Conservation (phyloP, 2,329 filamentous ascomycete species). For the Drechslerella dactyloides region DNA sequence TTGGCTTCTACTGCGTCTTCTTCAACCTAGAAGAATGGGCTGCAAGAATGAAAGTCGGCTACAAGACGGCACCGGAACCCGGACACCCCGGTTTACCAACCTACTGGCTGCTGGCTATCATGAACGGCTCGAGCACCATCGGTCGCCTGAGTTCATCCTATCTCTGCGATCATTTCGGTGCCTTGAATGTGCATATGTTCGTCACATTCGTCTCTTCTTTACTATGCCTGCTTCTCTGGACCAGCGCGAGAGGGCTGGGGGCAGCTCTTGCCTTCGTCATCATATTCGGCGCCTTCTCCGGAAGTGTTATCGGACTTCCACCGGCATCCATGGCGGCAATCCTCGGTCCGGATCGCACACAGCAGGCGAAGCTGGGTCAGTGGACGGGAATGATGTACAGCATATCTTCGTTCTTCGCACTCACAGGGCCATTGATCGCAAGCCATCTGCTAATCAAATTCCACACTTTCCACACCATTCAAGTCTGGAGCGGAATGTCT, state of each 20-base stretch:
- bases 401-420: slow-evolving; percentile 41
- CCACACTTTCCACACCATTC: slow-evolving; percentile 30
- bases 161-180: slow-evolving; percentile 43
- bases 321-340: slow-evolving; percentile 45
- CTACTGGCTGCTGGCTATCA: slow-evolving; percentile 37
- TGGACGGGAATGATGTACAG: slow-evolving; percentile 51
- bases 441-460: slow-evolving; percentile 35
- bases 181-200: slow-evolving; percentile 32
- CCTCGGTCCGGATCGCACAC: slow-evolving; percentile 20
- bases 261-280: slow-evolving; percentile 35
- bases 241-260: slow-evolving; percentile 23
- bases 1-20: slow-evolving; percentile 48
- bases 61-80: slow-evolving; percentile 21
- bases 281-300: slow-evolving; percentile 44
- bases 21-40: slow-evolving; percentile 48
- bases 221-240: slow-evolving; percentile 43
- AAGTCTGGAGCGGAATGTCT: slow-evolving; percentile 39
- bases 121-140: slow-evolving; percentile 49
- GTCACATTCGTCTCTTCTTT: slow-evolving; percentile 40
- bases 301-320: slow-evolving; percentile 43
- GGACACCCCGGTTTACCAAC: slow-evolving; percentile 31
- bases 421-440: slow-evolving; percentile 33
- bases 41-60: slow-evolving; percentile 27
- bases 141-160: slow-evolving; percentile 46
- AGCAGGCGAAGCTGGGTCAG: slow-evolving; percentile 40